Conservation (phyloP, 352 stramenopile species). For the Globisporangium nunn region DNA sequence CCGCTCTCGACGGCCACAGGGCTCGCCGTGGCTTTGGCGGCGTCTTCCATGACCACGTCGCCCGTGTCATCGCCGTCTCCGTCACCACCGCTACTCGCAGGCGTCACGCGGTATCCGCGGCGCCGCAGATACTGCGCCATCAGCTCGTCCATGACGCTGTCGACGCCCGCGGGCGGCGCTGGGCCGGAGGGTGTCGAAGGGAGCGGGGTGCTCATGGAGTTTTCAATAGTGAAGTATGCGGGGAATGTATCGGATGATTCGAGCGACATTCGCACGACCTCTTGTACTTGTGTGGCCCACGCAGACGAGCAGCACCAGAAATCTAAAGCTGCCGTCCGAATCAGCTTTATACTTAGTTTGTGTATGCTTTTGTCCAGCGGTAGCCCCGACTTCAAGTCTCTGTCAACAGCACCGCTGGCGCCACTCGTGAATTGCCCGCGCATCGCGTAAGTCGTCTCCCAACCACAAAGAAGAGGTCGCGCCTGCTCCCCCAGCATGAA, state of each 20-base stretch:
- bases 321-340: not conserved
- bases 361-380: too few species aligned
- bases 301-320: not conserved
- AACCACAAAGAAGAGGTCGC: too few species aligned
- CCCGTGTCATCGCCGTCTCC: not conserved
- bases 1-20: conserved; percentile 10
- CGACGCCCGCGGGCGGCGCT: conserved; percentile 2
- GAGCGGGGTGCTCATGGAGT: not conserved
- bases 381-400: not conserved
- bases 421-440: not conserved
- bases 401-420: not conserved
- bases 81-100: not conserved
- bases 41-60: conserved; percentile 14
- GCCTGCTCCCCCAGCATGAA: not conserved
- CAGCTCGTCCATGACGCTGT: conserved; percentile 53
- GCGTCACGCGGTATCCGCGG: conserved; percentile 42
- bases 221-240: too few species aligned
- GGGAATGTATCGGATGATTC: not conserved
- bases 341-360: too few species aligned
- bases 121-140: conserved; percentile 62
- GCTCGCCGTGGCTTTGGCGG: conserved; percentile 6
- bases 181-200: not conserved
- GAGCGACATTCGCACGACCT: not conserved
- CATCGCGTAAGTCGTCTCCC: not conserved
- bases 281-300: too few species aligned